Evolutionary conservation across 2,329 filamentous ascomycete species (phyloP).

Genomic region (Sarocladium strictum): DNA sequence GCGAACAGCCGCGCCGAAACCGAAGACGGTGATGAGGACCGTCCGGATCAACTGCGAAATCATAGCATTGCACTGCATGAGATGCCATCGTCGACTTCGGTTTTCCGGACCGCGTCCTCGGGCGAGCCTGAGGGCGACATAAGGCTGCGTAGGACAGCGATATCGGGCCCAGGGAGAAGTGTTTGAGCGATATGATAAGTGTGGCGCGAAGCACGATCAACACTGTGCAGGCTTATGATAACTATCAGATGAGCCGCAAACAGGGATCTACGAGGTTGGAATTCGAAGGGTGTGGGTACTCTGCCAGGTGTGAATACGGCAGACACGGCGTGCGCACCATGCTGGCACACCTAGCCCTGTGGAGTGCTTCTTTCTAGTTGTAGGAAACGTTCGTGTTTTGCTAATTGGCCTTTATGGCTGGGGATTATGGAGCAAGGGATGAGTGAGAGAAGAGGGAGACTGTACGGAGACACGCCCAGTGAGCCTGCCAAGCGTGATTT

Average conservation of each 20-base stretch:
- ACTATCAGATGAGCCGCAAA: slow-evolving; percentile 3
- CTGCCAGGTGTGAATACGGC: not conserved
- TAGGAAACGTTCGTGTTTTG: not conserved
- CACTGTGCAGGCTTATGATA: not conserved
- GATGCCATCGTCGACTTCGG: slow-evolving; percentile 55
- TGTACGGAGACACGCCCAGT: not conserved
- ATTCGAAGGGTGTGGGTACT: not conserved
- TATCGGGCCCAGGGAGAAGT: not conserved
- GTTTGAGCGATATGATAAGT: not conserved
- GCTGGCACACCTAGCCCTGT: not conserved
- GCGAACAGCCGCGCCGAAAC: not conserved
- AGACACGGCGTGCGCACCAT: not conserved
- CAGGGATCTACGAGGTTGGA: slow-evolving; percentile 1
- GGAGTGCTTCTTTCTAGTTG: not conserved
- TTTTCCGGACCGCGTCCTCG: slow-evolving; percentile 48
- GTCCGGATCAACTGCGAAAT: not conserved
- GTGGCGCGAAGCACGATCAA: not conserved
- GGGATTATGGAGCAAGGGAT: not conserved
- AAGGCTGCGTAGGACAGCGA: not conserved
- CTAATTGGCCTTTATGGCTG: not conserved
- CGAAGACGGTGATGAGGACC: not conserved
- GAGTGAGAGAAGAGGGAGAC: not conserved
- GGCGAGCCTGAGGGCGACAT: not conserved
- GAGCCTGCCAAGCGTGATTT: not conserved
- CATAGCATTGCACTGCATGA: slow-evolving; percentile 34